Evolutionary conservation across 257 asterid species (phyloP), one percentile per base, ranked within the genome.

Genomic region (Nemophila menziesii): DNA sequence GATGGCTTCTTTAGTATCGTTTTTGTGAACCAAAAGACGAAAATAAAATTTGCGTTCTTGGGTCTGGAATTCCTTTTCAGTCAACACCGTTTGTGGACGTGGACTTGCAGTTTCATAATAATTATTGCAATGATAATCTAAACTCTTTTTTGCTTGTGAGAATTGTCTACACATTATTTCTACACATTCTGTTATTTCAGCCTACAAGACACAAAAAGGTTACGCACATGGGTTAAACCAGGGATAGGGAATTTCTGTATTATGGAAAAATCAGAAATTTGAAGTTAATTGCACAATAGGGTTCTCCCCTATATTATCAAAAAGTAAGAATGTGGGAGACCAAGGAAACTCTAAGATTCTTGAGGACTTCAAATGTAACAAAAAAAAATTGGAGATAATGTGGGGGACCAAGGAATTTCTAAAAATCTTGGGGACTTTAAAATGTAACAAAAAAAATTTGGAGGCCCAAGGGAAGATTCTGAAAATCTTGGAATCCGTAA

Each of bases 11-110:
- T n/a, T n/a, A n/a, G 46, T 29, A 5, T 17, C 8, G 39, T 45
- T 48, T 1, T 20, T 8, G 10, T 5, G 43, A 22, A 40, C 43
- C 5, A 40, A 22, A 44, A 58, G 20, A 20, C 52, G 47, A 29
- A 19, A 37, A 55, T 39, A 49, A 12, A 19, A 33, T 14, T 22
- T 59, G 38, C 26, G 55, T 10, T 58, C 63, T n/a, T 27, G 16
- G 29, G 41, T 43, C 33, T 49, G 19, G 34, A 46, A 43, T 22
- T 41, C 52, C 11, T 68, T 65, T 38, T 26, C 56, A 44, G 64
- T 52, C 60, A 81, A 46, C 12, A 86, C 92, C 0, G 80, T 82
- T 17, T 74, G 78, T 11, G 96, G 96, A 50, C 94, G 78, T 11
- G 96, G 96, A 50, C 94, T 82, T 33, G 78, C 42, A 50, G 84